A percentile compares a stretch with the other conserved stretches of the same genome.
These are phyloP conservation scores for Phytophthora aleatoria DNA, from an alignment of 352 stramenopile species.

Conservation along the genomic window DNA sequence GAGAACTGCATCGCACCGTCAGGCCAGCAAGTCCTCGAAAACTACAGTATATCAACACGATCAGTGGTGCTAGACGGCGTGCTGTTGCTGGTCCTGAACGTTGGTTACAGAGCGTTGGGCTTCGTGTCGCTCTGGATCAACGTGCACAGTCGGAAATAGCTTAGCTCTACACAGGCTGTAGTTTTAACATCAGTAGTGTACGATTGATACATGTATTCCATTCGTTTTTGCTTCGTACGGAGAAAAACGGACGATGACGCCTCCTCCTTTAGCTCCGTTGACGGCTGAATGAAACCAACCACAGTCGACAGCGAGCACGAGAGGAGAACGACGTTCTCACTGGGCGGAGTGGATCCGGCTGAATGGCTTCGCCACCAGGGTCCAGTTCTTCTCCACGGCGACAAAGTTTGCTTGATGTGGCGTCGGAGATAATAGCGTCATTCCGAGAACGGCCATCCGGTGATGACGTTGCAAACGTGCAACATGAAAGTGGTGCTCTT, in stretches of 20 bases:
- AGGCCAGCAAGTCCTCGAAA: slow-evolving; percentile 39
- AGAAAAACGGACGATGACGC: not conserved
- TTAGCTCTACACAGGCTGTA: not conserved
- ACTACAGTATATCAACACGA: slow-evolving; percentile 46
- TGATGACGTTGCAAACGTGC: not conserved
- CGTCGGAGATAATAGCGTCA: not conserved
- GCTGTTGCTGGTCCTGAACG: slow-evolving; percentile 40
- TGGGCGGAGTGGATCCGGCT: not conserved
- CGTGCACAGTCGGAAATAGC: slow-evolving; percentile 16
- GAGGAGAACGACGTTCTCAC: not conserved
- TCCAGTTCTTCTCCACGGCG: not conserved
- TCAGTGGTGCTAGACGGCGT: slow-evolving; percentile 31
- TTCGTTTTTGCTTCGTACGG: not conserved
- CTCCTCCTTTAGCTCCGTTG: not conserved
- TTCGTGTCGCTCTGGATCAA: slow-evolving; percentile 38
- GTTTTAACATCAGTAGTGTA: not conserved
- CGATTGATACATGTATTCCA: not conserved
- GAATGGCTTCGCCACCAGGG: not conserved
- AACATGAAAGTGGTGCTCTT: not conserved
- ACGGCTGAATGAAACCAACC: not conserved
- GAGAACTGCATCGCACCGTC: slow-evolving; percentile 36
- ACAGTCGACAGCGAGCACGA: not conserved
- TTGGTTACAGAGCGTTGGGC: slow-evolving; percentile 32
- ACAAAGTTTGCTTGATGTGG: not conserved
- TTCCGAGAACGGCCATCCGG: not conserved